Conservation (phyloP, 768 basidiomycete genomes). For the Leccinum broughii region DNA sequence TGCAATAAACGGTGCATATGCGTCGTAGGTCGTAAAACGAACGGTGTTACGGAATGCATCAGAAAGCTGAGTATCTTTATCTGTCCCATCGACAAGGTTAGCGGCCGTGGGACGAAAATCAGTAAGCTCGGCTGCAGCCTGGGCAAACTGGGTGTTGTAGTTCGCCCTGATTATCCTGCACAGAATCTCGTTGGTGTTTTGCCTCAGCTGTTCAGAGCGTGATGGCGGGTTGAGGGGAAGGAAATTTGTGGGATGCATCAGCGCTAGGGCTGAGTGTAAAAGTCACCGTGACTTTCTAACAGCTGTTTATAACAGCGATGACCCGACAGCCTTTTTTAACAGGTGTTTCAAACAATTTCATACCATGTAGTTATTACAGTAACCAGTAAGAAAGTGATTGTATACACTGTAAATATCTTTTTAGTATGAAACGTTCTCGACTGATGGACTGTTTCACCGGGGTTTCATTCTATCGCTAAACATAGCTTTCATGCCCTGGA, state of each 20-base stretch:
- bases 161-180: constrained; percentile 9
- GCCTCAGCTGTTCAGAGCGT: constrained; percentile 3
- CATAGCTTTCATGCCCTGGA: too few relatives aligned
- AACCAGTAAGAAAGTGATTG: too few relatives aligned
- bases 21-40: constrained; percentile 13
- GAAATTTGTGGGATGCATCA: constrained; percentile 2
- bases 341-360: too few relatives aligned
- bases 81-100: neutral
- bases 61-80: neutral
- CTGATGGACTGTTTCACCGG: too few relatives aligned
- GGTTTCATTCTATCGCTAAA: too few relatives aligned
- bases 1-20: constrained; percentile 18
- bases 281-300: too few relatives aligned
- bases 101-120: constrained; percentile 1
- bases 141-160: constrained; percentile 7
- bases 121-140: constrained; percentile 2
- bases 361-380: too few relatives aligned
- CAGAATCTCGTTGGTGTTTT: neutral
- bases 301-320: too few relatives aligned
- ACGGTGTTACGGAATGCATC: constrained; percentile 14
- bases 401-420: too few relatives aligned
- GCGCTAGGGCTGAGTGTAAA: too few relatives aligned
- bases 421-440: too few relatives aligned
- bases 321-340: too few relatives aligned
- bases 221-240: neutral